Conservation (phyloP, 2,329 filamentous ascomycete genomes). For the Monilinia fructicola region DNA sequence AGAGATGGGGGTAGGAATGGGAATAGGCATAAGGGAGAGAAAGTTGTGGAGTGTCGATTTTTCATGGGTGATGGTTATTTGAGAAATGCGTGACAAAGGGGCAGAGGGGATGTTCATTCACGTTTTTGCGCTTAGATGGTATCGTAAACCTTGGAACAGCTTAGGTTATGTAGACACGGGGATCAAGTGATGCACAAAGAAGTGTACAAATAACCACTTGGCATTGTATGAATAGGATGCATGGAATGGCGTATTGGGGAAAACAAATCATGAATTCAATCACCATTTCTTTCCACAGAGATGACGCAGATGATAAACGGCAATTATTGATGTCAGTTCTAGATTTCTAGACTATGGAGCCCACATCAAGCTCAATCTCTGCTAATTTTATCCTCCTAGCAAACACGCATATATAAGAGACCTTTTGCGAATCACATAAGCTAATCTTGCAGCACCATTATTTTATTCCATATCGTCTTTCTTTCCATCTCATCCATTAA, state of each 20-base stretch:
- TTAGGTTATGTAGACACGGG: background rate
- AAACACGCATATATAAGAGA: background rate
- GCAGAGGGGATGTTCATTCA: too few species aligned
- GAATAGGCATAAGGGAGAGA: too few species aligned
- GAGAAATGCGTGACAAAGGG: too few species aligned
- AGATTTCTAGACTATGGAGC: slow-evolving; percentile 1
- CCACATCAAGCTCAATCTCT: too few species aligned
- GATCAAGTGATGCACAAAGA: background rate
- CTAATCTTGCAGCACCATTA: background rate
- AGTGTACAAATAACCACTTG: background rate
- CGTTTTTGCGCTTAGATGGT: too few species aligned
- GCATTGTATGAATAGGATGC: slow-evolving; percentile 17
- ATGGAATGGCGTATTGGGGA: slow-evolving; percentile 8
- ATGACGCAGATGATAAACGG: too few species aligned
- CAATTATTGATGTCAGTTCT: background rate
- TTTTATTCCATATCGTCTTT: background rate
- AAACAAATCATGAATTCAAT: slow-evolving; percentile 4
- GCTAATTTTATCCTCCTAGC: background rate
- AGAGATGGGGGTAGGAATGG: background rate
- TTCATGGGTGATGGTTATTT: too few species aligned
- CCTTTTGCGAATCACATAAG: background rate
- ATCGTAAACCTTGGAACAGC: too few species aligned
- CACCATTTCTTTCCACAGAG: background rate
- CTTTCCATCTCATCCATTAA: background rate
- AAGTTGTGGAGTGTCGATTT: too few species aligned